Evolutionary conservation across 129 eudicot genomes (phyloP).

Genomic region (Helichrysum umbraculigerum): DNA sequence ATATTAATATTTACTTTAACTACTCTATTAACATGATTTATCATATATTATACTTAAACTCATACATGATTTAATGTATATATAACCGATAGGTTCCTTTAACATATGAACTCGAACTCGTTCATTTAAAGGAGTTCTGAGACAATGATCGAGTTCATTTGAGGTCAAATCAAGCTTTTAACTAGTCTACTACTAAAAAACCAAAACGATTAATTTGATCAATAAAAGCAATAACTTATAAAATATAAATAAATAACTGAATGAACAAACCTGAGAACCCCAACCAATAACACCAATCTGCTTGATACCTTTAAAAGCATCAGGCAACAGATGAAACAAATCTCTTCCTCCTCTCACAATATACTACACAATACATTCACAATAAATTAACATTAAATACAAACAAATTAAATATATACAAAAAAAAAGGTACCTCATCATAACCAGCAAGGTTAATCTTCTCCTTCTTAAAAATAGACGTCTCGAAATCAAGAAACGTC

Average conservation of each 20-base stretch:
- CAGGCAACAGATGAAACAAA: constrained; percentile 75
- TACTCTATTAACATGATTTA: no score
- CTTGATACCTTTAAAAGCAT: constrained; percentile 88
- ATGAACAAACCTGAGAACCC: constrained; percentile 81
- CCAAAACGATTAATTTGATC: neutral
- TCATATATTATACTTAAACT: no score
- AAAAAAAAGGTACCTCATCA: constrained; percentile 63
- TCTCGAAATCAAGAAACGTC: constrained; percentile 65
- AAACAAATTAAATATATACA: neutral
- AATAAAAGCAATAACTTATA: neutral
- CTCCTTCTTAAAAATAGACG: constrained; percentile 80
- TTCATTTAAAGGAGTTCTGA: no score
- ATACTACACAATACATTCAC: constrained; percentile 41
- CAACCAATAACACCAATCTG: constrained; percentile 97
- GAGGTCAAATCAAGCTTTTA: no score
- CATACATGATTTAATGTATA: no score
- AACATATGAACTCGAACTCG: no score
- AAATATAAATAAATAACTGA: neutral
- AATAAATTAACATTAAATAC: neutral
- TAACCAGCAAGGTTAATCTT: constrained; percentile 76
- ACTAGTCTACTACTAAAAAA: neutral
- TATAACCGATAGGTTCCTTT: no score
- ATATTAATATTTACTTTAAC: no score
- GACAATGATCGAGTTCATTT: no score
- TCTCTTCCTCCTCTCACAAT: constrained; percentile 96